Conservation (phyloP, 257 asterid species). For the Petrea volubilis region DNA sequence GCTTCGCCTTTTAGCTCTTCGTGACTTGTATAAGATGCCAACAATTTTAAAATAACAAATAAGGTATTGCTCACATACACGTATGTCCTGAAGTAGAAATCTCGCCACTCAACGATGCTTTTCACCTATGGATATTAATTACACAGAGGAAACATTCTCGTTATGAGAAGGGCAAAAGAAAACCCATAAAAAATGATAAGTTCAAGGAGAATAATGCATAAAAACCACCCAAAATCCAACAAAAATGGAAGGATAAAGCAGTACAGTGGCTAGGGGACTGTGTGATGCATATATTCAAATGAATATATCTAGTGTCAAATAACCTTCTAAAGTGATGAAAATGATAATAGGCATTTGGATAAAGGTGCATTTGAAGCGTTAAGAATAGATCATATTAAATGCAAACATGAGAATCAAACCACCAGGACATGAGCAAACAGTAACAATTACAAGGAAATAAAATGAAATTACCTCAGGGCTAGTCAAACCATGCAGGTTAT, state of each 20-base stretch:
- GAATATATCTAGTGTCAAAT: not conserved
- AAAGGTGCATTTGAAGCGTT: slow-evolving; percentile 1
- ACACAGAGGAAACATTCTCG: not conserved
- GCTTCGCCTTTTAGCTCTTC: slow-evolving; percentile 1
- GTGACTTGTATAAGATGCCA: not conserved
- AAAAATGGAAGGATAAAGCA: not conserved
- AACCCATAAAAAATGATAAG: not conserved
- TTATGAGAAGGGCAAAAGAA: slow-evolving; percentile 8
- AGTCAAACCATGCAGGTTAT: slow-evolving; percentile 65
- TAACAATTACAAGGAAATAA: not conserved
- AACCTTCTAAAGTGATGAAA: not conserved
- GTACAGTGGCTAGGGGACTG: not conserved
- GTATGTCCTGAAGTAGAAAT: slow-evolving; percentile 73
- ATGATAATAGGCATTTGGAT: not conserved
- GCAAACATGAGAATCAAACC: slow-evolving; percentile 1
- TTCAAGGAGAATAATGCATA: slow-evolving; percentile 18
- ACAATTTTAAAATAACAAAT: slow-evolving; percentile 1
- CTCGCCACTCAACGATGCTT: slow-evolving; percentile 93
- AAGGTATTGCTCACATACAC: slow-evolving; percentile 56
- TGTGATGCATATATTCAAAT: not conserved
- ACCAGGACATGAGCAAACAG: slow-evolving; percentile 9
- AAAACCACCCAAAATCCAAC: not conserved
- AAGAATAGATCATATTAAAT: slow-evolving; percentile 7
- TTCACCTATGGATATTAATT: slow-evolving; percentile 58
- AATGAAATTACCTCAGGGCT: slow-evolving; percentile 61